Conservation (phyloP, 2,329 filamentous ascomycete genomes). For the Ilyonectria robusta region DNA sequence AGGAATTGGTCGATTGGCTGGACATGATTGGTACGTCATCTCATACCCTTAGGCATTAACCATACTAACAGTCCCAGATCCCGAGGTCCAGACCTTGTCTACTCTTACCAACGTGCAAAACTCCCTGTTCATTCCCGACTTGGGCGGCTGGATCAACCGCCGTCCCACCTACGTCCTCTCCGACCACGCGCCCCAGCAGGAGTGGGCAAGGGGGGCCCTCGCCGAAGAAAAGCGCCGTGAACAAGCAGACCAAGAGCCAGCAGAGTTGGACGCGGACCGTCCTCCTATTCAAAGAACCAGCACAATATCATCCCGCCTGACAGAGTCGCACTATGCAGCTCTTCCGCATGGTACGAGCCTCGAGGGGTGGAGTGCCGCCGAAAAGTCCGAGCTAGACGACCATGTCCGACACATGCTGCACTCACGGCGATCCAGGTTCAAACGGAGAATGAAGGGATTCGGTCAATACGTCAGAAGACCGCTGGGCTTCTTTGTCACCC, state of each 20-base stretch:
- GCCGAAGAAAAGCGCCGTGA: constrained; percentile 36
- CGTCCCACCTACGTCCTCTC: constrained; percentile 84
- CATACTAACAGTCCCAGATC: constrained; percentile 67
- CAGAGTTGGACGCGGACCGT: constrained; percentile 27
- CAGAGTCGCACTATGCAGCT: constrained; percentile 82
- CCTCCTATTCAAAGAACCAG: constrained; percentile 56
- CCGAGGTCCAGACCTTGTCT: constrained; percentile 85
- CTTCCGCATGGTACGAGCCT: constrained; percentile 81
- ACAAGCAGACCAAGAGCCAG: neutral
- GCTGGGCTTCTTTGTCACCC: constrained; percentile 85
- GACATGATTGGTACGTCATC: constrained; percentile 55
- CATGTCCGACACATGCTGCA: constrained; percentile 91
- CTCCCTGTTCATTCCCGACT: constrained; percentile 86
- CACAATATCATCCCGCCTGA: constrained; percentile 78
- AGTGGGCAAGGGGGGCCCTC: constrained; percentile 42
- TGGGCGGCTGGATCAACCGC: constrained; percentile 83
- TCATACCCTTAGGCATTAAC: neutral
- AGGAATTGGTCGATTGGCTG: constrained; percentile 57
- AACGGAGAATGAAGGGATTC: constrained; percentile 84
- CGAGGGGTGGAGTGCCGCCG: constrained; percentile 81
- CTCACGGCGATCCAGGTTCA: constrained; percentile 84
- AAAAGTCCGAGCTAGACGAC: constrained; percentile 85
- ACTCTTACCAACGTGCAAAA: constrained; percentile 93
- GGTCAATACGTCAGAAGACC: constrained; percentile 83
- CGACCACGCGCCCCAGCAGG: constrained; percentile 54